Base-by-base conservation (phyloP, 106 monocot genomes). In the Dendrobium huoshanense region DNA sequence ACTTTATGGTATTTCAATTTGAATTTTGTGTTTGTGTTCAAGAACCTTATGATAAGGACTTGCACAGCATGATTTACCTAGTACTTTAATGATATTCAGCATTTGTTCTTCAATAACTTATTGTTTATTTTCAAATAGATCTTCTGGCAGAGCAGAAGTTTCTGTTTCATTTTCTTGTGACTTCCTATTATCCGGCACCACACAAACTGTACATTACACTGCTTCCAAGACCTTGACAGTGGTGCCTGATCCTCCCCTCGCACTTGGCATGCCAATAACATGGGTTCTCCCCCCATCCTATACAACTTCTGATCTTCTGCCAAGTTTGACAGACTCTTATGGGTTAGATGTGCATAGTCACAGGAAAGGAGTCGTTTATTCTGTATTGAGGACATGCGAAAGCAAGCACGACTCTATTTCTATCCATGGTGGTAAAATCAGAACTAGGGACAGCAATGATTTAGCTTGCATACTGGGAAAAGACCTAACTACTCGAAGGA, bases 221-320 rank as follows among this genome's bases (percentile, higher is more conserved):
- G 85, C 88, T 41, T 95, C 91, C 15, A 81, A 86, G 70, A 67
- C 27, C 10, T 51, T 99, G 73, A 88, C 79, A 77, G 92, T 99
- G 31, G 84, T 95, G 49, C 48, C 95, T 61, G 88, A 90, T 75
- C 91, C 90, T 59, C 95, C 98, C 72, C 85, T 99, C 31, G 91
- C 89, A 78, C 92, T 95, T 81, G 98, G 95, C 33, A 79, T 93
- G 56, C 91, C 89, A 68, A 79, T 87, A 81, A 99, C 98, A 43
- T 99, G 95, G 98, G 40, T 99, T 49, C 86, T 99, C 10, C 98
- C 98, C 61, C 95, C 98, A 33, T 99, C 87, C 79, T 99, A 95
- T 80, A 93, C 86, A 7, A 88, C 89, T 43, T 89, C 88, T 61
- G 82, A 91, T 76, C 77, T 91, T 77, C 79, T 99, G 73, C 98